Evolutionary conservation across 768 basidiomycete species (phyloP), one percentile per base, ranked within the genome.

Genomic region (Galerina sulciceps): DNA sequence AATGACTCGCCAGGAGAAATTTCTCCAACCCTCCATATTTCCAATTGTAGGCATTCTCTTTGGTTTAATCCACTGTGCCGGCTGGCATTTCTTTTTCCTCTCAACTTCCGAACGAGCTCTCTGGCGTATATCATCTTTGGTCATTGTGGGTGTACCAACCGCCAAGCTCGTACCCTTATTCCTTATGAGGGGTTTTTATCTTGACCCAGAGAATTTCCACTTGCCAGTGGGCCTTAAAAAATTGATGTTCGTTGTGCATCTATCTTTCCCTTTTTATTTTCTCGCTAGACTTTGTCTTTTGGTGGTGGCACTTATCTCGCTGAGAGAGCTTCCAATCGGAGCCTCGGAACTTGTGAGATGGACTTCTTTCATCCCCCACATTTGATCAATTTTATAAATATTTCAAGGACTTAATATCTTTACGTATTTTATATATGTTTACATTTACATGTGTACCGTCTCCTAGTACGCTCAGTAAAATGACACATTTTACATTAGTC

Each of bases 51-150:
- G 26, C 31, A 34, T 41, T n/a, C 18, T 34, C 5, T 54, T 54
- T 36, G 53, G 53, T 4, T 22, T 43, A 8, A 54, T 54, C 20
- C 53, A 54, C 37, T 52, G 50, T 20, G n/a, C 37, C 9, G 50
- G 17, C 13, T 52, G 50, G 50, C 10, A n/a, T 40, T 52, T 52
- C 50, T 18, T 17, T 4, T 52, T 52, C 37, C 37, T 38, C 18
- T 52, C 50, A 20, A 4, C 5, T 5, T 3, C 22, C 9, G 50
- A 40, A 20, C 35, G 22, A 3, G 13, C 13, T 10, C 15, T 40
- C 14, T 52, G 50, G 50, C 37, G 50, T n/a, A 22, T 38, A 40
- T 52, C 15, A 6, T 38, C 36, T 22, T 1, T 41, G 15, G 8
- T 14, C 15, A 52, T 52, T 52, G 15, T 38, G n/a, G 10, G 11